These are phyloP conservation scores for Dryadomyces quercus-mongolicae DNA, from an alignment of 2,329 filamentous ascomycete genomes.

Conservation along the genomic window DNA sequence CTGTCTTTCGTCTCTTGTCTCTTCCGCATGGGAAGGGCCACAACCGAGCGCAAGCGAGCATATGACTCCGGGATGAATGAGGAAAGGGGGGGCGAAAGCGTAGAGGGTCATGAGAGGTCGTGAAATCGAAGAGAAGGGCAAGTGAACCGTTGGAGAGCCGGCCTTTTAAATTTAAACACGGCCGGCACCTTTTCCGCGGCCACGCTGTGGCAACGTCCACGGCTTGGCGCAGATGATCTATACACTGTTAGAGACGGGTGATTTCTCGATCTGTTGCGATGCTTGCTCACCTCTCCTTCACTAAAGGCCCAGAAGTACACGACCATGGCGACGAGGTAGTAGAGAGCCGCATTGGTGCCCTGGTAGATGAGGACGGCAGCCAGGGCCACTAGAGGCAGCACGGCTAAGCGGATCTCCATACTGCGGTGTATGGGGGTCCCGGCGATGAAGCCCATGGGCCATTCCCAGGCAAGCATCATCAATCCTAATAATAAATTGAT, in stretches of 20 bases:
- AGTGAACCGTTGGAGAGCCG: neutral
- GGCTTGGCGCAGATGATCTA: constrained; percentile 57
- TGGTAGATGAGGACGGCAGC: constrained; percentile 75
- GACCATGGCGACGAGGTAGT: constrained; percentile 74
- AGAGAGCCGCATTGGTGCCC: constrained; percentile 80
- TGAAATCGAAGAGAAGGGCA: neutral
- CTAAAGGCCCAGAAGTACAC: constrained; percentile 97
- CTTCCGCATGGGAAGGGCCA: too few relatives aligned
- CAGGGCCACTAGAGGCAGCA: constrained; percentile 69
- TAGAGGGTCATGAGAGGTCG: neutral
- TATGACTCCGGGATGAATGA: too few relatives aligned
- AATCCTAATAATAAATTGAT: constrained; percentile 79
- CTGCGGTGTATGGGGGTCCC: constrained; percentile 72
- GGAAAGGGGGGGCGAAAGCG: too few relatives aligned
- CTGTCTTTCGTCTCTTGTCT: too few relatives aligned
- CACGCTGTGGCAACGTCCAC: constrained; percentile 55
- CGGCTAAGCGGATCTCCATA: constrained; percentile 71
- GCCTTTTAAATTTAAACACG: constrained; percentile 9
- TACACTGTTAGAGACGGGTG: neutral
- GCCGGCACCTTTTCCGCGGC: constrained; percentile 16
- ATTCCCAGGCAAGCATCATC: constrained; percentile 75
- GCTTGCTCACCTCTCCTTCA: constrained; percentile 74
- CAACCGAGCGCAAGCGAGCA: too few relatives aligned
- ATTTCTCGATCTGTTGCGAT: neutral
- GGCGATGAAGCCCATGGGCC: constrained; percentile 69